Base-by-base conservation (phyloP, 192 early-diverging fungal genomes). In the Entomortierella chlamydospora region DNA sequence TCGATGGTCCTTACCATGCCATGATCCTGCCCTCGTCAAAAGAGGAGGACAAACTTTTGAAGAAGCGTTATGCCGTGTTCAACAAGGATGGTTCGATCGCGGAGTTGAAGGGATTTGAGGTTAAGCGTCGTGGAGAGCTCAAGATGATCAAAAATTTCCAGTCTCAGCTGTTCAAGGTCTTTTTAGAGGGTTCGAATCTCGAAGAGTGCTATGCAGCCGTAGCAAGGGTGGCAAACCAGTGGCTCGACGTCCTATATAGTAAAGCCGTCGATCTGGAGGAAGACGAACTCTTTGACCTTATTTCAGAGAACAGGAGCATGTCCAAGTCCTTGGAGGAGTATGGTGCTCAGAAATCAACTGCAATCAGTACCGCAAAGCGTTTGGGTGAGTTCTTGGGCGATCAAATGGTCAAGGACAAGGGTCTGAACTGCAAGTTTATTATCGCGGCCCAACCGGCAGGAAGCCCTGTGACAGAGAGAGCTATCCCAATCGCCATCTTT, bases 81-180 rank as follows among this genome's bases (percentile, higher is more conserved):
- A 97, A 98, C 77, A 84, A 94, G 58, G 94, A 98, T 61, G 98
- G 98, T 6, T 91, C 90, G 4, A 81, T 99, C 53, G 97, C 96
- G 0, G 98, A 99, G 84, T 83, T 99, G 58, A 99, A 99, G 81
- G 98, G 98, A 30, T 99, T 99, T 68, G 98, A 99, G 83, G 90
- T 99, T 59, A 99, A 99, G 82, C 93, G 98, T 26, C 93, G 98
- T 64, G 98, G 98, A 57, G 98, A 99, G 82, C 89, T 99, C 28
- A 98, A 98, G 78, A 85, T 99, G 29, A 96, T 99, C 87, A 99
- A 99, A 81, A 95, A 94, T 68, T 99, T 99, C 83, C 98, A 99
- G 83, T 92, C 91, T 30, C 90, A 92, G 55, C 91, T 99, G 68
- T 99, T 99, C 85, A 90, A 91, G 54, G 93, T 95, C 31, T 99